Evolutionary conservation across 2,329 filamentous ascomycete genomes (phyloP), one percentile per base, ranked within the genome.

Genomic region (Macrophomina pseudophaseolina): DNA sequence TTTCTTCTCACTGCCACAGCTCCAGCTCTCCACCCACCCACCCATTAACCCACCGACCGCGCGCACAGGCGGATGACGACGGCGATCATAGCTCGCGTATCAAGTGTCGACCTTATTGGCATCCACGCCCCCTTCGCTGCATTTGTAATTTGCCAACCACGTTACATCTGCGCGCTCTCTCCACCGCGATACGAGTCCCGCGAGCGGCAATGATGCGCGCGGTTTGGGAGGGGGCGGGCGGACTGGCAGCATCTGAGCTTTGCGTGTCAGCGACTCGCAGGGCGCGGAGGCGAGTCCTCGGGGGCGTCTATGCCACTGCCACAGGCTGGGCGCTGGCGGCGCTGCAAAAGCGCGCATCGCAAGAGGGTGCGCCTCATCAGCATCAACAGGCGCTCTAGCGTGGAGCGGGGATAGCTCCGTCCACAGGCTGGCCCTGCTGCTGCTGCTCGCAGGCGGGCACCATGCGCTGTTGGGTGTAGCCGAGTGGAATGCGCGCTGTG

Each of bases 141-240:
- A 60, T 60, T 59, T 66, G 64, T 66, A 42, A 66, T 66, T 66
- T 66, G 46, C 53, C 60, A 40, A 38, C 64, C 44, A 46, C 64
- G 64, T 60, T 59, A 60, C 64, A 60, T 60, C 32, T 56, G 62
- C 44, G 28, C n/a, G 23, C 42, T 35, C 58, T 48, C 58, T 48
- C 42, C 58, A 33, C 58, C 42, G 44, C 53, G 54, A 66, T 52
- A 66, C 53, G 64, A 66, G 52, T 35, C 63, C 38, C 63, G 49
- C 49, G 30, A 38, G 42, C 35, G 63, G 63, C 63, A 65, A 32
- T 49, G 63, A 65, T 65, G 44, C 51, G 63, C 63, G 63, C 52
- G 33, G 53, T 18, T 28, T 38, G 30, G 30, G 58, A 62, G 58
- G 58, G 35, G 48, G 40, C 48, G 44, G 56, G 30, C 59, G 16